Evolutionary conservation across 257 asterid species (phyloP), one percentile per base, ranked within the genome.

Genomic region (Ophiorrhiza pumila): DNA sequence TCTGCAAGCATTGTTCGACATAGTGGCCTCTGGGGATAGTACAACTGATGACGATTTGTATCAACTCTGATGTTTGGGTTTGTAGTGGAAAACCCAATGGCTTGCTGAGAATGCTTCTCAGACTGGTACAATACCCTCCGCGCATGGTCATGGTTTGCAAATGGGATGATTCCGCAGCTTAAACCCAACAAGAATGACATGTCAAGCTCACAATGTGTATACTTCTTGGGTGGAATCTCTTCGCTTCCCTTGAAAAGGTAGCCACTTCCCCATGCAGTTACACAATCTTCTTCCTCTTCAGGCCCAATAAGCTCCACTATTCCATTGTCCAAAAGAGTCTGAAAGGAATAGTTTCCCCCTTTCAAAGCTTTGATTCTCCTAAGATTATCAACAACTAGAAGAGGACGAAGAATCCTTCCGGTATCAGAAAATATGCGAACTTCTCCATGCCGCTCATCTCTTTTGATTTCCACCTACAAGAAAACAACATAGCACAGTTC

Each of bases 61-160:
- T 95, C 99, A 15, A 79, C 84, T 82, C 98, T 76, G 29, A 84
- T 82, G 63, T 59, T 78, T 5, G 96, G 87, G 76, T 92, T 92
- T 73, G 96, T 81, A n/a, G 91, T 86, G 43, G 87, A 81, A 78
- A 76, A 89, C 49, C 99, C 99, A 60, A 95, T 95, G 10, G 99
- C 99, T 73, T 95, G 98, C 59, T 95, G 98, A 45, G 98, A 92
- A 85, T 95, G 98, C 83, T 95, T 95, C 83, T 93, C 97, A 27
- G 97, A 85, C 73, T 95, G 99, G 85, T 89, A 90, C 8, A 92
- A 92, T 65, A 90, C 95, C 82, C 97, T 83, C 78, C 91, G 83
- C 3, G 98, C 97, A 65, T 92, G 98, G 58, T 92, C 96, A 37
- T 94, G 99, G 75, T 95, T 95, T 23, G 97, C 92, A 50, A 83